Percentiles rank a stretch among this genome's conserved stretches.
Conservation (phyloP, 768 basidiomycete species). For the Auricularia cornea region DNA sequence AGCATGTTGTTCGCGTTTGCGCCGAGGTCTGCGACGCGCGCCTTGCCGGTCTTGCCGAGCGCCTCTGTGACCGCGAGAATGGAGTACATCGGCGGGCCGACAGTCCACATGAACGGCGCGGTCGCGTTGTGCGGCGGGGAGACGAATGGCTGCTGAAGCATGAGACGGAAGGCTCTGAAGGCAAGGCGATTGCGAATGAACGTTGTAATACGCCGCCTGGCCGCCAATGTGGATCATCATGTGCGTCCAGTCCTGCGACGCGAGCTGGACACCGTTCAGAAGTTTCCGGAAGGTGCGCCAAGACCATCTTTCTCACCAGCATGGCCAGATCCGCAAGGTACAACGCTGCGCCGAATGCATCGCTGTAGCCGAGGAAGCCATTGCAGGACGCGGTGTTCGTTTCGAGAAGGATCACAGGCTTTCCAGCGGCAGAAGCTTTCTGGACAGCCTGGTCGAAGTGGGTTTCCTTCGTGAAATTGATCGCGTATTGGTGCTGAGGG, state of each 20-base stretch:
- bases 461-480: neutral
- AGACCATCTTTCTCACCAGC: too few species aligned
- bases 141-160: slow-evolving; percentile 35
- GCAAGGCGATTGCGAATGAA: slow-evolving; percentile 28
- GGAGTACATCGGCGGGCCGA: slow-evolving; percentile 69
- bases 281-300: too few species aligned
- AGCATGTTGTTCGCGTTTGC: slow-evolving; percentile 41
- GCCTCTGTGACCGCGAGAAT: slow-evolving; percentile 62
- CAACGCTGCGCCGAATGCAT: slow-evolving; percentile 51
- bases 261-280: slow-evolving; percentile 40
- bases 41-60: slow-evolving; percentile 53
- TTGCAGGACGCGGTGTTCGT: slow-evolving; percentile 52
- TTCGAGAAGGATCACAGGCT: slow-evolving; percentile 58
- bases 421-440: slow-evolving; percentile 17
- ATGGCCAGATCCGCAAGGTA: slow-evolving; percentile 58
- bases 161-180: too few species aligned
- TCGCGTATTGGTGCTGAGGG: neutral
- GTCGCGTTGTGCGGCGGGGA: slow-evolving; percentile 44
- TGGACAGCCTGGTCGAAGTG: neutral
- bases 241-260: slow-evolving; percentile 43
- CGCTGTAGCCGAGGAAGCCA: slow-evolving; percentile 45
- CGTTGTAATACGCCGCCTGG: slow-evolving; percentile 58
- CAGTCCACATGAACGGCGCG: slow-evolving; percentile 54
- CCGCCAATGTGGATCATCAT: slow-evolving; percentile 52
- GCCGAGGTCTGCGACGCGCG: slow-evolving; percentile 60